Evolutionary conservation across 805 yeast genomes (phyloP).

Genomic region (Zygosaccharomyces rouxii): DNA sequence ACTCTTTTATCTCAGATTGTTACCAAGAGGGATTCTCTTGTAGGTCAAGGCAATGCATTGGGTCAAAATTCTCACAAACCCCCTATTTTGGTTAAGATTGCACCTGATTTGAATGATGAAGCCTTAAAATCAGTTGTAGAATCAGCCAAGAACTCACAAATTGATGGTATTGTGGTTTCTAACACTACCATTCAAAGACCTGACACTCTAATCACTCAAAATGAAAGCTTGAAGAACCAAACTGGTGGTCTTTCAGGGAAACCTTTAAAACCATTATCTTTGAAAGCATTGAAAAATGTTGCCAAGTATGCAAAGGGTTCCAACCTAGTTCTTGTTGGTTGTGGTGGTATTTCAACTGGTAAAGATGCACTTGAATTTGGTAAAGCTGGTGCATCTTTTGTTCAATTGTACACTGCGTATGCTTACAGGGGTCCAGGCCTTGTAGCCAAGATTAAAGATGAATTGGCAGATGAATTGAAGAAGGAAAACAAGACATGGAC

Average conservation of each 20-base stretch:
- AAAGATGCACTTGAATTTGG: constrained; percentile 89
- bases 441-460: constrained; percentile 56
- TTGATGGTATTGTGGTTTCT: constrained; percentile 89
- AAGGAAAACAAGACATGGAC: constrained; percentile 82
- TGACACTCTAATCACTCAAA: constrained; percentile 46
- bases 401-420: constrained; percentile 82
- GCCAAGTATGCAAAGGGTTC: constrained; percentile 74
- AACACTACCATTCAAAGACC: constrained; percentile 92
- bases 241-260: constrained; percentile 91
- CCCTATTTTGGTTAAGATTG: constrained; percentile 84
- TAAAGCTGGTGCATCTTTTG: constrained; percentile 87
- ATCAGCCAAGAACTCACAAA: constrained; percentile 67
- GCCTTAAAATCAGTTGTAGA: constrained; percentile 80
- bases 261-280: constrained; percentile 77
- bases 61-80: constrained; percentile 43
- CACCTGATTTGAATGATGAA: constrained; percentile 82
- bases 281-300: constrained; percentile 65
- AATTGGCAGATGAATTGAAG: constrained; percentile 53
- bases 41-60: constrained; percentile 36
- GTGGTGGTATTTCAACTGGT: constrained; percentile 91
- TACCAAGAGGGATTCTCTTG: constrained; percentile 56
- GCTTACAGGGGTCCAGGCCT: constrained; percentile 92
- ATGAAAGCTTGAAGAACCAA: constrained; percentile 45
- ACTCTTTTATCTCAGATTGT: constrained; percentile 64
- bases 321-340: constrained; percentile 74